Evolutionary conservation across 345 rosid genomes (phyloP), one percentile per base, ranked within the genome.

Genomic region (Garcia nutans): DNA sequence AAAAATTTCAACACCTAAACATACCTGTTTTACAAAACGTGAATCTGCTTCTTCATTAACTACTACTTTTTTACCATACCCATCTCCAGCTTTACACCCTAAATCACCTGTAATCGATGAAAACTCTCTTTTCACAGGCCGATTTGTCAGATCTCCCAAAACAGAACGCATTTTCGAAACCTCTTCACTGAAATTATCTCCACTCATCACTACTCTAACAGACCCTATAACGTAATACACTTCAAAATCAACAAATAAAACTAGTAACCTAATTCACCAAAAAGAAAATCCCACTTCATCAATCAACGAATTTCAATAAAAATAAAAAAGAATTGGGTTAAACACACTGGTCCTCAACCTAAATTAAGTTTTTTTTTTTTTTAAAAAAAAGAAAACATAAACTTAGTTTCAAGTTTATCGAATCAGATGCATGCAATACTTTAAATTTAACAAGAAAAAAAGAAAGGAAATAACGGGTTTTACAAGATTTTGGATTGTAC

Each of bases 111-210:
- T 62, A 86, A 83, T 72, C 72, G 72, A 77, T 0, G 92, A 89
- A 59, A 84, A 28, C 19, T 71, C 87, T 52, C 97, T 83, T 74
- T 93, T 93, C 5, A 19, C 72, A 0, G 86, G 71, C 1, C 78
- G 70, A 71, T 93, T 95, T 0, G 89, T 91, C 72, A 91, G 24
- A 79, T 94, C 91, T 9, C 76, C 80, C 33, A 80, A 60, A 37
- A 63, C 84, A 24, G 66, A 71, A 24, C 91, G 89, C 62, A 60
- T 45, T 42, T 68, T 76, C 8, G 61, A 61, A 42, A 74, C 75
- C 49, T 16, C 82, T 45, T 57, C 81, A 10, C 67, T 74, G 72
- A 77, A 77, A 77, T 79, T 84, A 20, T 85, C 89, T 74, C 88
- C 93, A 74, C 81, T 77, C 98, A 93, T 89, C 71, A 19, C 76